Evolutionary conservation across 2,329 filamentous ascomycete genomes (phyloP).

Genomic region (Penicillium brasilianum): DNA sequence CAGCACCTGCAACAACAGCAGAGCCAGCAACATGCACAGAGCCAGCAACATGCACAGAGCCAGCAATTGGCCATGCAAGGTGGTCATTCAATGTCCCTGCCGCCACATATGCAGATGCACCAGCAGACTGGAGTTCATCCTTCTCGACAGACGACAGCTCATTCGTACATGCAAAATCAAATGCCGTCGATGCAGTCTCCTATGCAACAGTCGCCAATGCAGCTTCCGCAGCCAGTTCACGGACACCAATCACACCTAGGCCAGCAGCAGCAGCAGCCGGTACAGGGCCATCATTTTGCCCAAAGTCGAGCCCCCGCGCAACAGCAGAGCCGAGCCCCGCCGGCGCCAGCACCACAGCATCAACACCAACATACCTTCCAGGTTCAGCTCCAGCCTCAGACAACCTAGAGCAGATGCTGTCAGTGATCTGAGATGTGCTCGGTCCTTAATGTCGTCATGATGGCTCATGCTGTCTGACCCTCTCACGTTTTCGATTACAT

Average conservation of each 20-base stretch:
- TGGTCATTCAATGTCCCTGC: constrained; percentile 28
- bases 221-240: constrained; percentile 22
- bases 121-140: constrained; percentile 27
- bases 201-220: constrained; percentile 26
- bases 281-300: constrained; percentile 5
- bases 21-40: constrained; percentile 17
- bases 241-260: constrained; percentile 21
- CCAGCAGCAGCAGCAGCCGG: constrained; percentile 17
- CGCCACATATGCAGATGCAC: constrained; percentile 32
- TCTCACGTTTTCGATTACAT: background rate
- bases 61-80: constrained; percentile 22
- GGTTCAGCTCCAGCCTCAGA: constrained; percentile 31
- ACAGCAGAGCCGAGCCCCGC: constrained; percentile 26
- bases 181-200: constrained; percentile 32
- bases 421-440: background rate
- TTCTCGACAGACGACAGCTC: constrained; percentile 23
- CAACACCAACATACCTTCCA: constrained; percentile 35
- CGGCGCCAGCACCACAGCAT: constrained; percentile 33
- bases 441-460: background rate
- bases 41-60: constrained; percentile 14
- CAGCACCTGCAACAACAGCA: constrained; percentile 23
- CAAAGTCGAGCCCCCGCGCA: constrained; percentile 8
- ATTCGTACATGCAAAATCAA: constrained; percentile 27
- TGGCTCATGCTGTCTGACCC: background rate
- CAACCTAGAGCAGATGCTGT: constrained; percentile 18